A percentile compares a stretch with the other conserved stretches of the same genome.
Conservation (phyloP, 208 protist genomes). For the Leishmania turanica region DNA sequence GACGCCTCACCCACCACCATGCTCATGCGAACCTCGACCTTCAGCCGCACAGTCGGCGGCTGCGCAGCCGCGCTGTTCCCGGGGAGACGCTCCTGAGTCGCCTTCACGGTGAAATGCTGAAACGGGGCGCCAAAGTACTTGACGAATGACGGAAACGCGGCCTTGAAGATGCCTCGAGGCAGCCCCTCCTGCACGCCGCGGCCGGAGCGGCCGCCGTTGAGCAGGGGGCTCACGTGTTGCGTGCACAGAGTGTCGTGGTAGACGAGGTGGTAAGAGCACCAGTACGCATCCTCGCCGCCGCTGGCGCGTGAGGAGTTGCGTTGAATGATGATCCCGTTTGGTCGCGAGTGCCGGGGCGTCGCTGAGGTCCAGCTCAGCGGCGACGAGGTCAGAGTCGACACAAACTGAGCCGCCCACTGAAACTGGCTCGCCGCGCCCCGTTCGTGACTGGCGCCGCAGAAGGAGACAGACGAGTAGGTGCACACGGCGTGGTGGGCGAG, state of each 20-base stretch:
- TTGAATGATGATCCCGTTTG: slow-evolving; percentile 44
- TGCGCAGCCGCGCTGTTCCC: slow-evolving; percentile 6
- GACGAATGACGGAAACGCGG: slow-evolving; percentile 47
- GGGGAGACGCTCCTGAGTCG: slow-evolving; percentile 14
- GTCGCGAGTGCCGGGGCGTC: slow-evolving; percentile 69
- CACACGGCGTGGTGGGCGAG: slow-evolving; percentile 79
- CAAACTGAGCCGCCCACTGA: slow-evolving; percentile 82
- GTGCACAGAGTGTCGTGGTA: slow-evolving; percentile 83
- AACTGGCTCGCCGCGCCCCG: slow-evolving; percentile 34
- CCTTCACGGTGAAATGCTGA: slow-evolving; percentile 67
- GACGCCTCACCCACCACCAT: slow-evolving; percentile 36
- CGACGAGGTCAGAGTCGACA: slow-evolving; percentile 80
- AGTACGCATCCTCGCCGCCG: slow-evolving; percentile 17
- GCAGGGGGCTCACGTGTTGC: slow-evolving; percentile 70
- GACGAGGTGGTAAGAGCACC: slow-evolving; percentile 82
- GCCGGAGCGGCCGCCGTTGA: slow-evolving; percentile 61
- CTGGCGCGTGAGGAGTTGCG: background rate
- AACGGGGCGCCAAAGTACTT: slow-evolving; percentile 67
- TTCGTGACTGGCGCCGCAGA: slow-evolving; percentile 48
- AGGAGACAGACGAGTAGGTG: slow-evolving; percentile 68
- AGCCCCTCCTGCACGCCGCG: slow-evolving; percentile 55
- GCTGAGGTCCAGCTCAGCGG: slow-evolving; percentile 71
- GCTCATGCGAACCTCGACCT: slow-evolving; percentile 57
- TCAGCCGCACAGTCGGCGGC: slow-evolving; percentile 34
- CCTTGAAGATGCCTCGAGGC: slow-evolving; percentile 64